A percentile compares a stretch with the other conserved stretches of the same genome.
Evolutionary conservation across 1,139 yeast genomes (phyloP).

Genomic region (Yamadazyma sp.): DNA sequence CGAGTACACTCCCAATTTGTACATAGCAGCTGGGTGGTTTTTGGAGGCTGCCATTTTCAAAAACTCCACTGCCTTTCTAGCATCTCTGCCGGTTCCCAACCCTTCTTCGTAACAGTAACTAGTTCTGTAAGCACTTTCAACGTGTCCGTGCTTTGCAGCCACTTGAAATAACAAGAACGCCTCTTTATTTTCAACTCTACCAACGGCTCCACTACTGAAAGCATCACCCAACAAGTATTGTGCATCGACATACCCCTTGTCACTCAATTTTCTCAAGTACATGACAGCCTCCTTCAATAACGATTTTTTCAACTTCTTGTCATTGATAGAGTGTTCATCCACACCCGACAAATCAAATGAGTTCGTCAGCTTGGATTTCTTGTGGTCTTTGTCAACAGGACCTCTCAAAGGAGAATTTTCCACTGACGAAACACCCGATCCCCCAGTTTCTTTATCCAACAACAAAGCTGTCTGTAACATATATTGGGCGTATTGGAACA

Average conservation of each 20-base stretch:
- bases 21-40: constrained; percentile 95
- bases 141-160: constrained; percentile 92
- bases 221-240: constrained; percentile 91
- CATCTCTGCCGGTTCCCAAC: constrained; percentile 85
- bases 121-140: constrained; percentile 88
- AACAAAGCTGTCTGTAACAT: constrained; percentile 82
- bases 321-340: constrained; percentile 23
- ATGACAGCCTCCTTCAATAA: constrained; percentile 74
- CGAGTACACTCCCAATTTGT: constrained; percentile 82
- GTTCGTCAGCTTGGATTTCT: constrained; percentile 19
- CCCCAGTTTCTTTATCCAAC: constrained; percentile 31
- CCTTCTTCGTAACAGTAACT: constrained; percentile 94
- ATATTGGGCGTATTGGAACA: constrained; percentile 89
- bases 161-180: constrained; percentile 76
- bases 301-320: constrained; percentile 40
- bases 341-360: constrained; percentile 24
- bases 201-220: constrained; percentile 80
- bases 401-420: constrained; percentile 28
- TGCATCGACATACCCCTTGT: constrained; percentile 84
- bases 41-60: constrained; percentile 85
- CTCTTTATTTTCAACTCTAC: constrained; percentile 76
- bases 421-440: constrained; percentile 17
- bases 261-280: constrained; percentile 70
- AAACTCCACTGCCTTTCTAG: constrained; percentile 81
- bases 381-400: constrained; percentile 14